Evolutionary conservation across 169 alveolate genomes (phyloP).

Genomic region (Theileria sp.): DNA sequence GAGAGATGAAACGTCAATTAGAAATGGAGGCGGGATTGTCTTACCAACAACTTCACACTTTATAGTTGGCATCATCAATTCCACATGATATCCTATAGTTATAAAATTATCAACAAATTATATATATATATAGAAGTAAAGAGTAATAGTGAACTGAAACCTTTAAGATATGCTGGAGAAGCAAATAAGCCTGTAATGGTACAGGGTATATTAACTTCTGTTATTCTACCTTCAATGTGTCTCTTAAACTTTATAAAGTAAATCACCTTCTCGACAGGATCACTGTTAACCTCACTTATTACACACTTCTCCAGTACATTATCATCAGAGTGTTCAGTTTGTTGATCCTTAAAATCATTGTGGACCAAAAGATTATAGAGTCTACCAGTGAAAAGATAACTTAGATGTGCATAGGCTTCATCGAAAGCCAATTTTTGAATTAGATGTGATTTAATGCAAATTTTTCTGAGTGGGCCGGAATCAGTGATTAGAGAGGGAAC

Average conservation of each 20-base stretch:
- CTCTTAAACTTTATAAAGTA: slow-evolving; percentile 78
- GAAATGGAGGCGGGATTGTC: slow-evolving; percentile 81
- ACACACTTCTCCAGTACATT: slow-evolving; percentile 66
- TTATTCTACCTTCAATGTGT: slow-evolving; percentile 75
- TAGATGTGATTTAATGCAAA: slow-evolving; percentile 58
- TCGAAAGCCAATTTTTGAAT: slow-evolving; percentile 79
- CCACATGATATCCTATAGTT: slow-evolving; percentile 78
- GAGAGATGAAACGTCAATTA: slow-evolving; percentile 79
- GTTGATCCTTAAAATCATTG: background rate
- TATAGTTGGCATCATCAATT: slow-evolving; percentile 76
- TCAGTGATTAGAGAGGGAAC: slow-evolving; percentile 74
- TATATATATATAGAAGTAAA: background rate
- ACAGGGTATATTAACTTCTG: slow-evolving; percentile 77
- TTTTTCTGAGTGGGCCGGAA: slow-evolving; percentile 65
- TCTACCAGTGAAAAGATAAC: slow-evolving; percentile 79
- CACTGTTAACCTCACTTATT: slow-evolving; percentile 74
- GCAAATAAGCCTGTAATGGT: slow-evolving; percentile 80
- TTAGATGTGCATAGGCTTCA: slow-evolving; percentile 80
- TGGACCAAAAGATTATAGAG: slow-evolving; percentile 68
- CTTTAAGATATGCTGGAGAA: slow-evolving; percentile 84
- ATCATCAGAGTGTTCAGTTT: background rate
- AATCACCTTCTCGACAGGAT: slow-evolving; percentile 78
- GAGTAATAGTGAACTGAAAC: slow-evolving; percentile 19
- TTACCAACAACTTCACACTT: slow-evolving; percentile 80
- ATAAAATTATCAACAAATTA: background rate